A percentile compares a stretch with the other conserved stretches of the same genome.
Evolutionary conservation across 805 yeast species (phyloP).

Genomic region (Metahyphopichia silvanorum): DNA sequence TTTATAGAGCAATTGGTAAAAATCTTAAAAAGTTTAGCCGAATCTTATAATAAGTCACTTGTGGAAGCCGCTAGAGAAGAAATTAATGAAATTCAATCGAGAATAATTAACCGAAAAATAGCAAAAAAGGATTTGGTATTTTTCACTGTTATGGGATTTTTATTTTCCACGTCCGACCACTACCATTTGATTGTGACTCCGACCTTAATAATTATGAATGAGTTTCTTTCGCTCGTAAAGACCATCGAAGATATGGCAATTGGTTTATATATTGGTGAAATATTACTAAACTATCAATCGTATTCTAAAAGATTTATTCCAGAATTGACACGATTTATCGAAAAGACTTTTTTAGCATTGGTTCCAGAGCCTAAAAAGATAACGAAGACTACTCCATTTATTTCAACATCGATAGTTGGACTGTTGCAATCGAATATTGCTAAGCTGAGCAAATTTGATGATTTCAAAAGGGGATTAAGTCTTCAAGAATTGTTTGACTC

Average conservation of each 20-base stretch:
- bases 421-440: slow-evolving; percentile 11
- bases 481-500: slow-evolving; percentile 1
- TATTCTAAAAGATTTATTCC: slow-evolving; percentile 80
- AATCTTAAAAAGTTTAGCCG: slow-evolving; percentile 56
- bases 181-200: slow-evolving; percentile 92
- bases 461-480: background rate
- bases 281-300: slow-evolving; percentile 69
- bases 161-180: slow-evolving; percentile 93
- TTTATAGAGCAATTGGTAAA: slow-evolving; percentile 42
- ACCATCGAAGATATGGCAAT: slow-evolving; percentile 45
- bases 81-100: slow-evolving; percentile 51
- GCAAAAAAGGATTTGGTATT: slow-evolving; percentile 54
- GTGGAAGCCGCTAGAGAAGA: slow-evolving; percentile 61
- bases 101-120: slow-evolving; percentile 29
- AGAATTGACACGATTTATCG: slow-evolving; percentile 62
- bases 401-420: slow-evolving; percentile 6
- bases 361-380: slow-evolving; percentile 34
- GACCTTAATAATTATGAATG: slow-evolving; percentile 67
- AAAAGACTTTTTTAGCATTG: slow-evolving; percentile 45
- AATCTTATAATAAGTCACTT: slow-evolving; percentile 60
- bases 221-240: slow-evolving; percentile 41
- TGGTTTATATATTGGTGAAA: slow-evolving; percentile 65
- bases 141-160: slow-evolving; percentile 66
- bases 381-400: slow-evolving; percentile 2
- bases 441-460: slow-evolving; percentile 7